Percentiles rank a stretch among this genome's conserved stretches.
These are phyloP conservation scores for Ustilago bromivora DNA, from an alignment of 1,284 basidiomycete genomes.

Conservation along the genomic window DNA sequence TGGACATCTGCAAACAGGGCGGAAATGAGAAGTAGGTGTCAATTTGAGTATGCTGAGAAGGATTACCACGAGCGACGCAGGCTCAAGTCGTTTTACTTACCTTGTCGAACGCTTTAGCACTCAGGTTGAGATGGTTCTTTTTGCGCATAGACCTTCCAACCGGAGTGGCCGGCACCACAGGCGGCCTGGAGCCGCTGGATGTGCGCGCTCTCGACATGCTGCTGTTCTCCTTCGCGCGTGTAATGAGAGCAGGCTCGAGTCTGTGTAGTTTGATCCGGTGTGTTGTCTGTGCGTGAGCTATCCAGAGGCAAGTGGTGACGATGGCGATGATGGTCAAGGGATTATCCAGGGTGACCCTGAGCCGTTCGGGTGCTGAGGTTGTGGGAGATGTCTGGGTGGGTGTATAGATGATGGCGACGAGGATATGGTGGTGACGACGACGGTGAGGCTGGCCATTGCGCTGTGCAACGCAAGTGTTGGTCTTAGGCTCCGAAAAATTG, in stretches of 20 bases:
- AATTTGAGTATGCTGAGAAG: not conserved
- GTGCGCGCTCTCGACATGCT: slow-evolving; percentile 39
- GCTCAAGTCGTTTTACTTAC: slow-evolving; percentile 8
- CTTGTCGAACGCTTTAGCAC: slow-evolving; percentile 62
- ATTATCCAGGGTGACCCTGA: not conserved
- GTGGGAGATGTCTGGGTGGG: not conserved
- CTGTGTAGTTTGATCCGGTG: not conserved
- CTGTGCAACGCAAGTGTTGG: slow-evolving; percentile 29
- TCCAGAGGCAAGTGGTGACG: not conserved
- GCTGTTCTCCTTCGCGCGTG: not conserved
- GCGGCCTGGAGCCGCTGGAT: slow-evolving; percentile 45
- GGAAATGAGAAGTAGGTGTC: not conserved
- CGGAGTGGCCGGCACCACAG: slow-evolving; percentile 47
- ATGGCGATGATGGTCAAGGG: not conserved
- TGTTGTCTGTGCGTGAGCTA: not conserved
- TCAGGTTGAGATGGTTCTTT: slow-evolving; percentile 55
- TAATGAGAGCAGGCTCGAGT: not conserved
- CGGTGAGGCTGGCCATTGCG: not conserved
- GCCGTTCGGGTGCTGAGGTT: not conserved
- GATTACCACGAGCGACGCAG: not conserved
- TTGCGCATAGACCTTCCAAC: slow-evolving; percentile 49
- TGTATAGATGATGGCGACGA: slow-evolving; percentile 18
- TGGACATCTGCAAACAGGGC: slow-evolving; percentile 40
- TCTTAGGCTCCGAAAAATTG: slow-evolving; percentile 13
- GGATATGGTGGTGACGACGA: not conserved